Conservation (phyloP, 345 rosid genomes). For the Mercurialis annua region DNA sequence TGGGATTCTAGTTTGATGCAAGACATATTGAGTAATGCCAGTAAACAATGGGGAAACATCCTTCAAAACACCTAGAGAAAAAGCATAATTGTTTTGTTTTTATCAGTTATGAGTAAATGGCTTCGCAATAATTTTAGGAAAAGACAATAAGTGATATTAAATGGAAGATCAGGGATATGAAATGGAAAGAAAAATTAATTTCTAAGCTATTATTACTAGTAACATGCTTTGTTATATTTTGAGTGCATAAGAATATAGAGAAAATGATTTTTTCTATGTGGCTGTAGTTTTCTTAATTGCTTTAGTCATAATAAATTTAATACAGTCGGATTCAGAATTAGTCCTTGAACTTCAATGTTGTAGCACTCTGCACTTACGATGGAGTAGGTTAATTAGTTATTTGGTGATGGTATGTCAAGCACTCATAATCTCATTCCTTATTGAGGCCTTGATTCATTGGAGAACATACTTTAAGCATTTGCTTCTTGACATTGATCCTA, state of each 20-base stretch:
- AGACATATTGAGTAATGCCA: too few relatives aligned
- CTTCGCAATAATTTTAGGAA: background rate
- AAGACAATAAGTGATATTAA: background rate
- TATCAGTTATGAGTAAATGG: background rate
- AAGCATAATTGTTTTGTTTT: too few relatives aligned
- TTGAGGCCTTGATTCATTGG: background rate
- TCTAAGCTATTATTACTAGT: background rate
- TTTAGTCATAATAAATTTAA: background rate
- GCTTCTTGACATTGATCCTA: background rate
- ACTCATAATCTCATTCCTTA: too few relatives aligned
- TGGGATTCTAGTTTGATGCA: too few relatives aligned
- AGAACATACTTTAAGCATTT: background rate
- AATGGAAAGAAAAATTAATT: background rate
- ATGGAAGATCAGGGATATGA: background rate
- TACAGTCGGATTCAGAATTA: background rate
- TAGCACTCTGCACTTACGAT: background rate
- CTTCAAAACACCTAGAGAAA: too few relatives aligned
- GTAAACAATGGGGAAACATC: too few relatives aligned
- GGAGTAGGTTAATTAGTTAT: background rate
- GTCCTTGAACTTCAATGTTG: background rate
- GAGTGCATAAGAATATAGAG: background rate
- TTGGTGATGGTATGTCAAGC: background rate
- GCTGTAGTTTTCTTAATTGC: too few relatives aligned
- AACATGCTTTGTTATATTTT: background rate
- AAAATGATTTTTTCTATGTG: background rate